Conservation (phyloP, 2,329 filamentous ascomycete species). For the Neonectria sp. region DNA sequence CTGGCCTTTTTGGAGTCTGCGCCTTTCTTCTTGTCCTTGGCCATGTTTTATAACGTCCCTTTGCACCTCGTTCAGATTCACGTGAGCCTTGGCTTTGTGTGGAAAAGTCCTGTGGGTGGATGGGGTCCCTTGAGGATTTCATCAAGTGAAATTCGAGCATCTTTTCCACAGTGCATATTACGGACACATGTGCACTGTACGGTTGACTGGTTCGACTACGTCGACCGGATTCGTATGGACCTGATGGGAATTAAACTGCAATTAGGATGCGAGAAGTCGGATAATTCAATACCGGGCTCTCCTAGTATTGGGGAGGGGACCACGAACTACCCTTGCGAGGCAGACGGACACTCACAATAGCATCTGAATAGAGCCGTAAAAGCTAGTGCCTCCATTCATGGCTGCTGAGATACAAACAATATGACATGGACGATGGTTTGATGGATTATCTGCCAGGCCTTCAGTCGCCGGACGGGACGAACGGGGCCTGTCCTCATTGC, state of each 20-base stretch:
- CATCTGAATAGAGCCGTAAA: neutral
- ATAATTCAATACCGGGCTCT: neutral
- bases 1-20: constrained; percentile 66
- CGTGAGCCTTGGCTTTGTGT: constrained; percentile 28
- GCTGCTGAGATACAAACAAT: neutral
- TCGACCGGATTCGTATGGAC: neutral
- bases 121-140: constrained; percentile 45
- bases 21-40: constrained; percentile 68
- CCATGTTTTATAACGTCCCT: constrained; percentile 54
- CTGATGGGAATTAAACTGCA: neutral
- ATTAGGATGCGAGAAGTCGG: neutral
- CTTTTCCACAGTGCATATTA: constrained; percentile 37
- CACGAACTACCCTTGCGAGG: neutral
- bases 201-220: neutral
- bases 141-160: constrained; percentile 47
- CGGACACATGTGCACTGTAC: constrained; percentile 11
- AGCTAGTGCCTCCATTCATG: neutral
- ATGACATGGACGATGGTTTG: neutral
- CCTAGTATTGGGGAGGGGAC: neutral
- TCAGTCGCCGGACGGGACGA: neutral
- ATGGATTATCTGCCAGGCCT: neutral
- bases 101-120: constrained; percentile 45
- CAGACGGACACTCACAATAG: neutral
- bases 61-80: constrained; percentile 22
- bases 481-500: neutral